These are phyloP conservation scores for Silybum marianum DNA, from an alignment of 129 eudicot genomes.

Conservation along the genomic window DNA sequence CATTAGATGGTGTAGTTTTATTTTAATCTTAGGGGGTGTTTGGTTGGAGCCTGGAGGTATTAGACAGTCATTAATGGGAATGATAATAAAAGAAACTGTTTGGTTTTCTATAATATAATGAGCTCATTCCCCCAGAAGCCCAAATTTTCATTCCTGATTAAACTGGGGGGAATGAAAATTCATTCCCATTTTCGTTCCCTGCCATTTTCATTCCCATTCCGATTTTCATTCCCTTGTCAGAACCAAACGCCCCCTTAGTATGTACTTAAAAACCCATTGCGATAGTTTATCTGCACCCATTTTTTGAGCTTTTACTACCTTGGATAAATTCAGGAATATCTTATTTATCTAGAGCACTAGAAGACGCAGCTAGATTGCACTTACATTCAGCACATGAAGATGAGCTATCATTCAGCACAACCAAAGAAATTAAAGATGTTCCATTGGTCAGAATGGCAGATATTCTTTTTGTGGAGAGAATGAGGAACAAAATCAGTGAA, in stretches of 20 bases:
- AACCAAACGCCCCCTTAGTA: no score
- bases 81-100: no score
- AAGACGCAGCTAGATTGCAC: constrained; percentile 60
- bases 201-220: no score
- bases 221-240: no score
- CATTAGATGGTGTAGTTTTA: not conserved
- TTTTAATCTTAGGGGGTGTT: no score
- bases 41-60: no score
- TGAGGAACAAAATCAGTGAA: constrained; percentile 59
- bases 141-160: no score
- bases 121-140: no score
- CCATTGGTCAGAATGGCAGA: constrained; percentile 66
- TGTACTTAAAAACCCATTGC: not conserved
- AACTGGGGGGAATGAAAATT: no score
- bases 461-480: constrained; percentile 75
- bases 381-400: constrained; percentile 48
- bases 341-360: constrained; percentile 96
- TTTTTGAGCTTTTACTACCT: constrained; percentile 46
- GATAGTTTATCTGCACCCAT: constrained; percentile 9
- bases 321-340: constrained; percentile 91
- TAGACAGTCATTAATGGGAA: no score
- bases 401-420: constrained; percentile 33
- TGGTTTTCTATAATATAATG: no score
- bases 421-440: constrained; percentile 41
- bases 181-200: no score